Conservation (phyloP, 75 land plant species). For the Sequoiadendron giganteum region DNA sequence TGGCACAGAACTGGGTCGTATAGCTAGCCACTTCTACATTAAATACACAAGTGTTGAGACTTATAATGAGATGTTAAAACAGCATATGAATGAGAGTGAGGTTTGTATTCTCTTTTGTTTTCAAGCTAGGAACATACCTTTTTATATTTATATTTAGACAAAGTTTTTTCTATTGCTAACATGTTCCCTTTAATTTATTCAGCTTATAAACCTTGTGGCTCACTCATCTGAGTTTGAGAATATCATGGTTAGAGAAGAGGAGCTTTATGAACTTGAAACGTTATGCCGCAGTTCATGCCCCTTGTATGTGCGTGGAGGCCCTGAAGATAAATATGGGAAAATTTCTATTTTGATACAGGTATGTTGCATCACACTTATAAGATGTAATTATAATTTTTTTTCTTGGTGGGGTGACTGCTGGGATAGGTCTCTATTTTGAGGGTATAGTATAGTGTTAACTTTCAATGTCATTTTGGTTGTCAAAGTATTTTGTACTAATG, state of each 20-base stretch:
- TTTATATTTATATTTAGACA: background rate
- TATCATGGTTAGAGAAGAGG: slow-evolving; percentile 95
- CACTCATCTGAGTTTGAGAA: slow-evolving; percentile 99
- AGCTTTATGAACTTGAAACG: slow-evolving; percentile 81
- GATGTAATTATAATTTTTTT: background rate
- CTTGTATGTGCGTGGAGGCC: slow-evolving; percentile 80
- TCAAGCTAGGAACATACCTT: background rate
- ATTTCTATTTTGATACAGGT: slow-evolving; percentile 98
- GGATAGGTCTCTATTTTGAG: too few relatives aligned
- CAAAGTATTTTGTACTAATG: background rate
- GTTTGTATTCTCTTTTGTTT: slow-evolving; percentile 31
- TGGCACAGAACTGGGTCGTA: slow-evolving; percentile 97
- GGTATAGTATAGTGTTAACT: background rate
- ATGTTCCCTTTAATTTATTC: slow-evolving; percentile 12
- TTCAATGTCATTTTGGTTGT: background rate
- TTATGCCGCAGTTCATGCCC: slow-evolving; percentile 71
- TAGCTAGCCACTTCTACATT: slow-evolving; percentile 97
- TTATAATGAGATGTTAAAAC: slow-evolving; percentile 95
- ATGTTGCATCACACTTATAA: background rate
- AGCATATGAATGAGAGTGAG: slow-evolving; percentile 98
- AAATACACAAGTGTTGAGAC: slow-evolving; percentile 98
- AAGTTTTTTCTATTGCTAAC: background rate
- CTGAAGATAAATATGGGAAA: slow-evolving; percentile 90
- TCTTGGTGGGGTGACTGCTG: too few relatives aligned
- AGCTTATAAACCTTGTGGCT: slow-evolving; percentile 94